These are phyloP conservation scores for Cercospora beticola DNA, from an alignment of 2,329 filamentous ascomycete species.

Conservation along the genomic window DNA sequence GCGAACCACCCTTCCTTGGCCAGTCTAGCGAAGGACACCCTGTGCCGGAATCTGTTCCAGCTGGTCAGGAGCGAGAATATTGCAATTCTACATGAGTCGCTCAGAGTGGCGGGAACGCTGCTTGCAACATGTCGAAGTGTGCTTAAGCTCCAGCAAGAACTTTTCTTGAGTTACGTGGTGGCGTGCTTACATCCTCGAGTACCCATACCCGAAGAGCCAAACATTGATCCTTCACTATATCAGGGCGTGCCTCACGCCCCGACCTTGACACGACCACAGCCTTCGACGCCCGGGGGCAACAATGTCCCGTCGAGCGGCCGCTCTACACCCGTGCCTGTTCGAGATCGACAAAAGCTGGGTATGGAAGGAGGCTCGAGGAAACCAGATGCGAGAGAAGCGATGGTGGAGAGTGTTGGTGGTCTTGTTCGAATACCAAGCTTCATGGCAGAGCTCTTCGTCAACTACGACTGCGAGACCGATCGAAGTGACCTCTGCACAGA, in stretches of 20 bases:
- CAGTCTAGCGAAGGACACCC: slow-evolving; percentile 81
- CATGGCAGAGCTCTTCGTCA: slow-evolving; percentile 93
- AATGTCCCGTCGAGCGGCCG: slow-evolving; percentile 70
- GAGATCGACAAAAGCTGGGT: slow-evolving; percentile 87
- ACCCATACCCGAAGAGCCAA: slow-evolving; percentile 85
- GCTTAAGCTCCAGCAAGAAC: slow-evolving; percentile 91
- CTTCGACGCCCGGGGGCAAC: slow-evolving; percentile 43
- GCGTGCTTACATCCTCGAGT: slow-evolving; percentile 92
- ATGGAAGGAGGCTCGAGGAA: slow-evolving; percentile 89
- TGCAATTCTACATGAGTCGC: slow-evolving; percentile 86
- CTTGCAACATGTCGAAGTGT: slow-evolving; percentile 86
- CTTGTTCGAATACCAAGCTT: slow-evolving; percentile 90
- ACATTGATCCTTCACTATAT: slow-evolving; percentile 88
- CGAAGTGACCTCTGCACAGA: slow-evolving; percentile 91
- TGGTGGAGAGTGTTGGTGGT: slow-evolving; percentile 95
- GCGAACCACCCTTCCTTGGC: slow-evolving; percentile 87
- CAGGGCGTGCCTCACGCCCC: slow-evolving; percentile 89
- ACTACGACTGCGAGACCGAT: slow-evolving; percentile 95
- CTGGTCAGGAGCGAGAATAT: slow-evolving; percentile 95
- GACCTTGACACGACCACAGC: slow-evolving; percentile 73
- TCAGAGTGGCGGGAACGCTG: slow-evolving; percentile 87
- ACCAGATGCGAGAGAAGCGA: slow-evolving; percentile 92
- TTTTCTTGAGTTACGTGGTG: slow-evolving; percentile 91
- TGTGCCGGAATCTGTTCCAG: slow-evolving; percentile 94
- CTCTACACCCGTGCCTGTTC: slow-evolving; percentile 84